phyloP scores from a whole-genome alignment of 192 early-diverging fungal species.

The Gryganskiella cystojenkinii region DNA sequence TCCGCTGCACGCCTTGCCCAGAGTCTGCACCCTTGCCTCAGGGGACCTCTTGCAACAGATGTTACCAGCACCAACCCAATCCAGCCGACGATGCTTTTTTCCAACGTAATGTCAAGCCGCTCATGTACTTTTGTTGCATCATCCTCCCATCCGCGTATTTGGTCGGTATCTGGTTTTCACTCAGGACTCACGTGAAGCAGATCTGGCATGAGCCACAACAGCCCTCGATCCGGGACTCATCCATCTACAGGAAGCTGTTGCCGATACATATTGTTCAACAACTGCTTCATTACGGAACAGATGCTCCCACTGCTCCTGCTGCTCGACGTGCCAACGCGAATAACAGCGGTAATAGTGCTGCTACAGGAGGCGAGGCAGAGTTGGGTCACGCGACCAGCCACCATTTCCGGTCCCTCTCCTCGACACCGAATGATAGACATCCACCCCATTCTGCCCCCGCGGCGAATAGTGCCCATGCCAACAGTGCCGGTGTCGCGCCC shows the following conservation, averaged over 20 bases:
- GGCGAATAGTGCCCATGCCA: background rate
- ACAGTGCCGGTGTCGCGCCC: conserved; percentile 9
- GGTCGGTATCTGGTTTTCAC: conserved; percentile 92
- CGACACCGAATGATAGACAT: conserved; percentile 4
- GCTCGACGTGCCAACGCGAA: conserved; percentile 1
- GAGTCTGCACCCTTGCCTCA: conserved; percentile 24
- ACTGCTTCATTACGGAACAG: conserved; percentile 46
- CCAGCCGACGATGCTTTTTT: conserved; percentile 87
- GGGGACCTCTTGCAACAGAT: conserved; percentile 63
- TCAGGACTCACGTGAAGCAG: conserved; percentile 89
- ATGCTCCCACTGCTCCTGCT: conserved; percentile 1
- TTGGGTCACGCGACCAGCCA: background rate
- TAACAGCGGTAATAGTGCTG: too few relatives aligned
- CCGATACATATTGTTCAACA: conserved; percentile 62
- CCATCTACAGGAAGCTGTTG: conserved; percentile 58
- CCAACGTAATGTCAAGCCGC: conserved; percentile 75
- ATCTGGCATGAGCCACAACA: conserved; percentile 73
- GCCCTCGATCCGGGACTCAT: conserved; percentile 27
- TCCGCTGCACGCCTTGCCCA: conserved; percentile 45
- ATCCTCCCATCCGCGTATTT: conserved; percentile 70
- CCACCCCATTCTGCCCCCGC: conserved; percentile 25
- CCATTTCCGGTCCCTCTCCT: too few relatives aligned
- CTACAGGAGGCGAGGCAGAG: conserved; percentile 12
- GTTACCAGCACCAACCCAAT: conserved; percentile 69
- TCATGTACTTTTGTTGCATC: conserved; percentile 85